phyloP scores from a whole-genome alignment of 2,329 filamentous ascomycete species.

The Aspergillus amoenus region DNA sequence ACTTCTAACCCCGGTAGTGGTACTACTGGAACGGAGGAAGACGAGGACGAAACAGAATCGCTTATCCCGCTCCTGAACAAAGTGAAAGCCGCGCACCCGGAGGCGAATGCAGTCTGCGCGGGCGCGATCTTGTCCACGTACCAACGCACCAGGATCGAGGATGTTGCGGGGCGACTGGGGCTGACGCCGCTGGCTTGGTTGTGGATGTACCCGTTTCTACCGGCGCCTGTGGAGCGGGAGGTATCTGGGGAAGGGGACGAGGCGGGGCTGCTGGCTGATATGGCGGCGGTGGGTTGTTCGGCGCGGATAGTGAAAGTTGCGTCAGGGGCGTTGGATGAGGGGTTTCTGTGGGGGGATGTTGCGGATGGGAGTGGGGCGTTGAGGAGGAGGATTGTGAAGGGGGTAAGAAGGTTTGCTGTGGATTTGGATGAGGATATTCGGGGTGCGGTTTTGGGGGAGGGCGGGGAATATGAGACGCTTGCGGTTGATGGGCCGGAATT shows the following conservation, averaged over 20 bases:
- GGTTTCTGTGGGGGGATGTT: slow-evolving; percentile 78
- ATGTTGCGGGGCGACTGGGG: slow-evolving; percentile 79
- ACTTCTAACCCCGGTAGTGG: background rate
- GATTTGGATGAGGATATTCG: slow-evolving; percentile 48
- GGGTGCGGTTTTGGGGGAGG: slow-evolving; percentile 82
- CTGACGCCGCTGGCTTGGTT: slow-evolving; percentile 81
- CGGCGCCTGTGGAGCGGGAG: slow-evolving; percentile 42
- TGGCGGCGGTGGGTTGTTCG: slow-evolving; percentile 74
- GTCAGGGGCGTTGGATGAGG: slow-evolving; percentile 80
- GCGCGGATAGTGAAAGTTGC: slow-evolving; percentile 95
- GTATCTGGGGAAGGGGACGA: slow-evolving; percentile 8
- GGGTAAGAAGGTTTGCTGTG: slow-evolving; percentile 61
- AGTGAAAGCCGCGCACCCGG: slow-evolving; percentile 68
- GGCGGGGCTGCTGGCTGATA: slow-evolving; percentile 69
- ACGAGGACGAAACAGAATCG: slow-evolving; percentile 80
- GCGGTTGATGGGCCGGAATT: slow-evolving; percentile 74
- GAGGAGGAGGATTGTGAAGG: slow-evolving; percentile 50
- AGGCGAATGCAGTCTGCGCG: slow-evolving; percentile 81
- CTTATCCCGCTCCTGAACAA: slow-evolving; percentile 71
- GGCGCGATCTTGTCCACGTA: slow-evolving; percentile 95
- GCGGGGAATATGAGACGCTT: slow-evolving; percentile 93
- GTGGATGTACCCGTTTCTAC: slow-evolving; percentile 84
- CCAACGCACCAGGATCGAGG: slow-evolving; percentile 93
- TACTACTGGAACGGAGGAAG: background rate
- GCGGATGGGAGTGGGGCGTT: slow-evolving; percentile 52